phyloP scores from a whole-genome alignment of 2,329 filamentous ascomycete species.

The Harringtonia lauricola region DNA sequence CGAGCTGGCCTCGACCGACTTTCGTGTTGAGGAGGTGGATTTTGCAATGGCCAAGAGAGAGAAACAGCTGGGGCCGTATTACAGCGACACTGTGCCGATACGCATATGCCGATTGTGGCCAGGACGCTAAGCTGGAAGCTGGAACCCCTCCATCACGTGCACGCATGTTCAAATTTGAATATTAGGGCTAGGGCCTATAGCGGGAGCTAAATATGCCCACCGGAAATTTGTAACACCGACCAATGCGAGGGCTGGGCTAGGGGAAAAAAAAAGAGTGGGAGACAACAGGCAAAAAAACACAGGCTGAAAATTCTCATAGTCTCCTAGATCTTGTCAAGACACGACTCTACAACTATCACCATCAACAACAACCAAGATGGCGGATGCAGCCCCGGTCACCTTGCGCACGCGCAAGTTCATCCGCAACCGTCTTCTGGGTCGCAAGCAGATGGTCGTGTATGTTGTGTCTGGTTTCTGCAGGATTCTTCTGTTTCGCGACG shows the following conservation, averaged over 20 bases:
- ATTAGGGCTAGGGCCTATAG: conserved; percentile 4
- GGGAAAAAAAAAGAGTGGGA: conserved; percentile 2
- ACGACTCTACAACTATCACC: conserved; percentile 6
- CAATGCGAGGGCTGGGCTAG: background rate
- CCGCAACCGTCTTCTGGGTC: conserved; percentile 96
- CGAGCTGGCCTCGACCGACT: too few species aligned
- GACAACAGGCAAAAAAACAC: background rate
- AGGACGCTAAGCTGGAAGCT: too few species aligned
- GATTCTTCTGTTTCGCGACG: background rate
- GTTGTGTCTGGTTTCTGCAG: conserved; percentile 51
- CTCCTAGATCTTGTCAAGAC: background rate
- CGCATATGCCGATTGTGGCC: too few species aligned
- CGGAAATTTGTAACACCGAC: conserved; percentile 4
- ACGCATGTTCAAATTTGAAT: too few species aligned
- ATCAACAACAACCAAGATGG: conserved; percentile 53
- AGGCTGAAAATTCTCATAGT: background rate
- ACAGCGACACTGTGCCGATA: too few species aligned
- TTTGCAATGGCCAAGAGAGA: too few species aligned
- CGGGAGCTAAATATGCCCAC: background rate
- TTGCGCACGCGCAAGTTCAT: conserved; percentile 99
- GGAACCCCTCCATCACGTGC: too few species aligned
- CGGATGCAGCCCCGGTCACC: conserved; percentile 69
- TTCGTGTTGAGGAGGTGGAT: too few species aligned
- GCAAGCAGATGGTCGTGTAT: conserved; percentile 99
- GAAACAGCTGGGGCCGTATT: too few species aligned